These are phyloP conservation scores for Kodamaea ohmeri DNA, from an alignment of 1,139 yeast genomes.

Conservation along the genomic window DNA sequence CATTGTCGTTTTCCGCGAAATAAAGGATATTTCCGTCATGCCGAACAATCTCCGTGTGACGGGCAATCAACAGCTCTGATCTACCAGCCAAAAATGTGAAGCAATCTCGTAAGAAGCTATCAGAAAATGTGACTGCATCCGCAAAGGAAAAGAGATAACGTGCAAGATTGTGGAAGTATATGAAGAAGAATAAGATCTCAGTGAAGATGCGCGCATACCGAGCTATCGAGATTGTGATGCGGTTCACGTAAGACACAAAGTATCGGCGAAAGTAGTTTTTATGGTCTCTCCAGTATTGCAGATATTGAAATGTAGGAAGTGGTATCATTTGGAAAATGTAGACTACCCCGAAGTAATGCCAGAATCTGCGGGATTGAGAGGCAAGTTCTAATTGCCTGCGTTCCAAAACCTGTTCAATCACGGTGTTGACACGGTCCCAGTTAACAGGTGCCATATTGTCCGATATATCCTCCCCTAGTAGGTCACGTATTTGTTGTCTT, in stretches of 20 bases:
- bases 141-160: conserved; percentile 25
- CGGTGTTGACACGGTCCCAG: conserved; percentile 16
- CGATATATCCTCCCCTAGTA: conserved; percentile 18
- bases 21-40: conserved; percentile 17
- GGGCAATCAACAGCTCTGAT: conserved; percentile 12
- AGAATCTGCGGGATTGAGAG: conserved; percentile 8
- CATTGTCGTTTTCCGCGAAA: conserved; percentile 12
- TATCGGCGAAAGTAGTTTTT: conserved; percentile 2
- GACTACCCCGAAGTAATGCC: conserved; percentile 19
- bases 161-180: conserved; percentile 20
- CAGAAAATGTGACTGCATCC: conserved; percentile 31
- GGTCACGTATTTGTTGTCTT: conserved; percentile 18
- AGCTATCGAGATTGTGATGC: neutral
- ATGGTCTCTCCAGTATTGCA: conserved; percentile 25
- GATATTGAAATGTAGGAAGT: conserved; percentile 27
- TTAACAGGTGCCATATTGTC: conserved; percentile 8
- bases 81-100: conserved; percentile 28
- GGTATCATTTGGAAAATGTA: conserved; percentile 22
- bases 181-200: conserved; percentile 18
- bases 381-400: conserved; percentile 4
- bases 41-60: conserved; percentile 14
- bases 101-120: conserved; percentile 29
- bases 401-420: conserved; percentile 8
- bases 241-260: conserved; percentile 4
- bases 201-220: conserved; percentile 8